Evolutionary conservation across 169 alveolate species (phyloP).

Genomic region (Babesia gibsoni): DNA sequence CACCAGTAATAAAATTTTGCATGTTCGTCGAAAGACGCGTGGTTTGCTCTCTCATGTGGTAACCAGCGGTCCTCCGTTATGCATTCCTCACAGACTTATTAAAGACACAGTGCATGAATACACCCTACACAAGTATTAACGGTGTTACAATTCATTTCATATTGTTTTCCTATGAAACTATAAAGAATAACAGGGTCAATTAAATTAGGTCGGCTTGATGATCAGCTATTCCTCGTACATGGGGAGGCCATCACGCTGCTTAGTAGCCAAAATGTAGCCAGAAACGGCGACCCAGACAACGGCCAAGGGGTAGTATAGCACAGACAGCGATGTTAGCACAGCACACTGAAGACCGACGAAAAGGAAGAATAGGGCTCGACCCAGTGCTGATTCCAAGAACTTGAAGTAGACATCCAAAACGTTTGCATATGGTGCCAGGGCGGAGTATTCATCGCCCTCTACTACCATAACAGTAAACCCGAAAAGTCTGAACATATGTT

Average conservation of each 20-base stretch:
- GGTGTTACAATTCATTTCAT: no score
- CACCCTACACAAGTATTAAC: no score
- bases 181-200: no score
- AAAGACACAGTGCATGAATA: no score
- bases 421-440: constrained; percentile 54
- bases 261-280: constrained; percentile 11
- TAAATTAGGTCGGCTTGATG: no score
- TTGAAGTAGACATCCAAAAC: constrained; percentile 45
- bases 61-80: no score
- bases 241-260: constrained; percentile 20
- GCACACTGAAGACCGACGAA: constrained; percentile 44
- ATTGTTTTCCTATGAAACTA: no score
- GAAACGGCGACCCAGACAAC: constrained; percentile 36
- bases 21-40: no score
- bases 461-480: constrained; percentile 46
- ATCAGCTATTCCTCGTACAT: neutral
- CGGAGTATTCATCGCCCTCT: constrained; percentile 58
- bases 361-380: constrained; percentile 43
- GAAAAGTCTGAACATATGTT: constrained; percentile 24
- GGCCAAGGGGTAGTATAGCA: constrained; percentile 42
- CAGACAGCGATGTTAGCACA: constrained; percentile 38
- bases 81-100: no score
- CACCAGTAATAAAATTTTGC: no score
- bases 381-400: constrained; percentile 29
- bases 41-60: no score